Percentiles rank a stretch among this genome's conserved stretches.
These are phyloP conservation scores for Nigrospora oryzae DNA, from an alignment of 2,329 filamentous ascomycete species.

Conservation along the genomic window DNA sequence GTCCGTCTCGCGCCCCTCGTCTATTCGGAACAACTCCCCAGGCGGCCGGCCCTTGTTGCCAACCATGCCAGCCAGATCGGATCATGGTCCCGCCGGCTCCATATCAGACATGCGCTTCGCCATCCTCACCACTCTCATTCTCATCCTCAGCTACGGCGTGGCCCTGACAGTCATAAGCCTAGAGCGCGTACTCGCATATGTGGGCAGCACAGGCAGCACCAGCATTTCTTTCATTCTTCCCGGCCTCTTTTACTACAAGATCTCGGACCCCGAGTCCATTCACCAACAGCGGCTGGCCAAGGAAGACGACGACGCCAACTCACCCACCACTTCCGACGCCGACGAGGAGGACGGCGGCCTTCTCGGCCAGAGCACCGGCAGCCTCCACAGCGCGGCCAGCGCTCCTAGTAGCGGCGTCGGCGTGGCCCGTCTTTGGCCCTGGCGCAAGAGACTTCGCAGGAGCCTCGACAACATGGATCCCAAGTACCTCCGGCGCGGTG, in stretches of 20 bases:
- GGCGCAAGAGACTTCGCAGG: constrained; percentile 50
- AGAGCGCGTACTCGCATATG: constrained; percentile 87
- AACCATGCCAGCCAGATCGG: constrained; percentile 30
- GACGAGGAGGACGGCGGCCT: constrained; percentile 35
- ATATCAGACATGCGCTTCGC: constrained; percentile 90
- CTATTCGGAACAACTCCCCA: constrained; percentile 30
- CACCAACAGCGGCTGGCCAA: constrained; percentile 83
- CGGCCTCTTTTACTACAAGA: constrained; percentile 97
- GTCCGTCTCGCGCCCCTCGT: constrained; percentile 25
- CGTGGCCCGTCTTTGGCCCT: constrained; percentile 34
- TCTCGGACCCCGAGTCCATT: constrained; percentile 78
- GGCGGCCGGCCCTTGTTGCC: constrained; percentile 34
- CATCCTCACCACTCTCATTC: constrained; percentile 75
- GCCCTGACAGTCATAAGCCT: constrained; percentile 87
- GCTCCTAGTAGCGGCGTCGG: constrained; percentile 22
- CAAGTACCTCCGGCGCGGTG: constrained; percentile 59
- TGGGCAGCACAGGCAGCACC: constrained; percentile 88
- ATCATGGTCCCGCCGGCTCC: constrained; percentile 44
- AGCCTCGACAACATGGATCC: constrained; percentile 56
- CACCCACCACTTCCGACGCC: constrained; percentile 34
- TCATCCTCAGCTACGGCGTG: constrained; percentile 76
- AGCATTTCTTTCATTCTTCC: constrained; percentile 96
- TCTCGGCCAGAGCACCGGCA: constrained; percentile 35
- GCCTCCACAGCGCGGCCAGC: constrained; percentile 32
- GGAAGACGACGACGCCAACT: constrained; percentile 79